Base-by-base conservation (phyloP, 2,329 filamentous ascomycete genomes). In the Pyrenophora tritici-repentis region DNA sequence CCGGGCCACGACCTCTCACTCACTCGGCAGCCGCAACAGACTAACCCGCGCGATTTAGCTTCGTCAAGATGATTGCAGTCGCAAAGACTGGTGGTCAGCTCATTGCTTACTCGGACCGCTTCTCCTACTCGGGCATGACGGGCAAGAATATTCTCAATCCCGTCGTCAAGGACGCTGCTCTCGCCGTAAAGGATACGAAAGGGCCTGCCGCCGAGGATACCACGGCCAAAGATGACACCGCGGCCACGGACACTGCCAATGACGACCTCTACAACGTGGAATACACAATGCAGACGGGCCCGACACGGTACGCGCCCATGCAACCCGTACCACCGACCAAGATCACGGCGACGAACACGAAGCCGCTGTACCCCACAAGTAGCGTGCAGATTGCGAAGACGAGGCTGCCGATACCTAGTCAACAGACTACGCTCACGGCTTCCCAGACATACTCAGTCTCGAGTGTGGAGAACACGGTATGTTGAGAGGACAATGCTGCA, bases 81-180 rank as follows among this genome's bases (percentile, higher is more conserved):
- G 79, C 78, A 4, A 76, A 77, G 14, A 77, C 78, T n/a, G 81
- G 83, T 32, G 81, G 81, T 26, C 80, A 78, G 3, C 75, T 85
- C 16, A 81, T 79, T 48, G 84, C 82, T 62, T 88, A 80, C 67
- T 87, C 85, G 9, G 62, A 75, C 42, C 84, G 86, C 55, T 90
- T 90, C 72, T 80, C 82, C n/a, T 74, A 88, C 44, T 77, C 76
- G 9, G 80, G 79, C 59, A 88, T 89, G 86, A 85, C 80, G 2
- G 86, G 86, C 32, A 85, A 80, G 2, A 85, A 85, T 31, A 73
- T 73, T 4, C 86, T 86, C 62, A 73, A 79, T 1, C 53, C 76
- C 1, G 65, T 63, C 32, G 71, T 82, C 39, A 59, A 64, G 18
- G n/a, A 83, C 80, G 64, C 62, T 4, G 48, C 66, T 33, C 53